Evolutionary conservation across 139 green algal species (phyloP).

Genomic region (Picochlorum costavermella): DNA sequence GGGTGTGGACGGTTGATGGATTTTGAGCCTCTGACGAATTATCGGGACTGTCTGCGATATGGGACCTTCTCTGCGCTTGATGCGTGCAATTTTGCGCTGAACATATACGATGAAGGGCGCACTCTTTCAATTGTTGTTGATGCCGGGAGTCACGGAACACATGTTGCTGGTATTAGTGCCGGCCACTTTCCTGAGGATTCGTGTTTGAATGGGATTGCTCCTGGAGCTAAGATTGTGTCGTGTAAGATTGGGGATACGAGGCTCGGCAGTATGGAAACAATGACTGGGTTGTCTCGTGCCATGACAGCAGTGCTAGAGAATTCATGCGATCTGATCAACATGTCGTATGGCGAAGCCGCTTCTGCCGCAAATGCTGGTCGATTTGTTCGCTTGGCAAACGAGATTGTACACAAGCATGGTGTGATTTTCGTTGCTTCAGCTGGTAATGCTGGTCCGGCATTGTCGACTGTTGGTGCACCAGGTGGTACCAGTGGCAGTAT

Average conservation of each 20-base stretch:
- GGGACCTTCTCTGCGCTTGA: constrained; percentile 53
- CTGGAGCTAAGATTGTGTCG: constrained; percentile 80
- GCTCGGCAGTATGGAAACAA: constrained; percentile 78
- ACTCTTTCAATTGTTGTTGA: constrained; percentile 79
- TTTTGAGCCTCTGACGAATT: constrained; percentile 61
- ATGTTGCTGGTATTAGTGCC: constrained; percentile 79
- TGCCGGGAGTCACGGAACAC: constrained; percentile 73
- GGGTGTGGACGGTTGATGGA: constrained; percentile 35
- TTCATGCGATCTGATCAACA: constrained; percentile 44
- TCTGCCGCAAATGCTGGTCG: constrained; percentile 54
- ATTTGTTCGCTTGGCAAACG: constrained; percentile 53
- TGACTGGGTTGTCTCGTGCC: constrained; percentile 56
- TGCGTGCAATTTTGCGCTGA: constrained; percentile 69
- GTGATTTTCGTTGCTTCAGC: constrained; percentile 75
- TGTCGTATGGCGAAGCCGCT: constrained; percentile 46
- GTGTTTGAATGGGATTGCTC: constrained; percentile 72
- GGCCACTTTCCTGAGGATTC: constrained; percentile 73
- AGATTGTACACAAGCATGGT: constrained; percentile 76
- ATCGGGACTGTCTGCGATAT: constrained; percentile 25
- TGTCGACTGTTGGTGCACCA: constrained; percentile 78
- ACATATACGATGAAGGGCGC: constrained; percentile 74
- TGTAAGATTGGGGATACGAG: constrained; percentile 90
- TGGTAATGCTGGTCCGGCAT: constrained; percentile 77
- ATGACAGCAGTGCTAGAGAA: constrained; percentile 51
- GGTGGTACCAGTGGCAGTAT: constrained; percentile 64